phyloP scores from a whole-genome alignment of 306 rosid genomes.

The Canavalia ensiformis region DNA sequence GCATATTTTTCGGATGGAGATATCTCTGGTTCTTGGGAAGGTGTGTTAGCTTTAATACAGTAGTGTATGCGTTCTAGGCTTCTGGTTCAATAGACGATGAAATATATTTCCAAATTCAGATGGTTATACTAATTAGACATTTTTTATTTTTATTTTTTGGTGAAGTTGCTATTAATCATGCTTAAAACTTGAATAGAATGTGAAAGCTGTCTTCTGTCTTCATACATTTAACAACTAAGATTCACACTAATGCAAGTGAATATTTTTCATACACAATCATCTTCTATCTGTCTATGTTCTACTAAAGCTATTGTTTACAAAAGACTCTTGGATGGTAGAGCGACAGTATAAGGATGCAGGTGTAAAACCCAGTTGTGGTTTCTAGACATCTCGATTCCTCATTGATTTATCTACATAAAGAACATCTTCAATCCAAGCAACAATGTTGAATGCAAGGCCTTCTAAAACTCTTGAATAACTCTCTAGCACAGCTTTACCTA shows the following conservation, averaged over 20 bases:
- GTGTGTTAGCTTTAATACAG: too few species aligned
- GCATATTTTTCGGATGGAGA: too few species aligned
- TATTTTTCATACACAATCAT: conserved; percentile 37
- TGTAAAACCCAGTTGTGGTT: conserved; percentile 28
- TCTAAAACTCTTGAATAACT: conserved; percentile 83
- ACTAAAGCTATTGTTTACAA: background rate
- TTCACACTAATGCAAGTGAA: conserved; percentile 39
- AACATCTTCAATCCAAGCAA: conserved; percentile 87
- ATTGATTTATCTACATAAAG: conserved; percentile 59
- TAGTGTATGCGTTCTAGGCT: too few species aligned
- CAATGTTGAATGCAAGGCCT: conserved; percentile 75
- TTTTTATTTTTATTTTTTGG: too few species aligned
- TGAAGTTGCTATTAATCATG: conserved; percentile 9
- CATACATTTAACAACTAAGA: conserved; percentile 25
- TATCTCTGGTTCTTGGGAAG: too few species aligned
- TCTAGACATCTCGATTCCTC: conserved; percentile 58
- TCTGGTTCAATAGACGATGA: too few species aligned
- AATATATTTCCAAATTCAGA: too few species aligned
- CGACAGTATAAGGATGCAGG: background rate
- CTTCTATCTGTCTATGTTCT: conserved; percentile 26
- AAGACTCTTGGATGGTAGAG: conserved; percentile 32
- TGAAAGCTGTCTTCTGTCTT: conserved; percentile 7
- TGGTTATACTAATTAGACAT: too few species aligned
- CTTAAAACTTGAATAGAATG: conserved; percentile 8
- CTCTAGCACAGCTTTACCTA: conserved; percentile 76